Evolutionary conservation across 2,329 filamentous ascomycete species (phyloP).

Genomic region (Emergomyces africanus): DNA sequence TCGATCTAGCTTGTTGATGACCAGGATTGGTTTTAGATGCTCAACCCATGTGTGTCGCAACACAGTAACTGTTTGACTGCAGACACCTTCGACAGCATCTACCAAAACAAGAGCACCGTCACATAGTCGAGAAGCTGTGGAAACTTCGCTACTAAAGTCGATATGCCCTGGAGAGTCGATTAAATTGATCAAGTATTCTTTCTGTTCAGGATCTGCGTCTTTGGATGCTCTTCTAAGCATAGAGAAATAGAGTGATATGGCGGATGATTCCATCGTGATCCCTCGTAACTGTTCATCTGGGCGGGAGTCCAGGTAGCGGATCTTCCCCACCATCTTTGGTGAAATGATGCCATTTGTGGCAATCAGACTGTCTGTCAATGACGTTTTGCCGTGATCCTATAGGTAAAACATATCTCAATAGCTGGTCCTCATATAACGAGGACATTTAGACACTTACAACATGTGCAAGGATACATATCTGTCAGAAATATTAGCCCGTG

Average conservation of each 20-base stretch:
- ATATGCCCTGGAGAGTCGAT: conserved; percentile 98
- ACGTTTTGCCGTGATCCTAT: conserved; percentile 94
- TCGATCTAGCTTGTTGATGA: conserved; percentile 98
- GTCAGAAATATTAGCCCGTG: conserved; percentile 21
- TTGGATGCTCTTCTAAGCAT: conserved; percentile 64
- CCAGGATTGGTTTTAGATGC: conserved; percentile 83
- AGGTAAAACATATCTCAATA: conserved; percentile 9
- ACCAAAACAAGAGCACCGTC: conserved; percentile 91
- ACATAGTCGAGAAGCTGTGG: conserved; percentile 83
- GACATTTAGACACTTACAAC: conserved; percentile 45
- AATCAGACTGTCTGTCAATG: conserved; percentile 86
- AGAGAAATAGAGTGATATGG: conserved; percentile 92
- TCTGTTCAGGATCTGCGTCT: conserved; percentile 55
- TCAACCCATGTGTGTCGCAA: conserved; percentile 91
- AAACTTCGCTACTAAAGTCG: conserved; percentile 97
- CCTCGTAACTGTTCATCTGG: conserved; percentile 92
- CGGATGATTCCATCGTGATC: conserved; percentile 99
- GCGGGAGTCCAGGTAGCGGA: conserved; percentile 90
- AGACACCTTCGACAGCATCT: conserved; percentile 94
- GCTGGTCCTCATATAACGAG: not conserved
- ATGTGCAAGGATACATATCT: conserved; percentile 93
- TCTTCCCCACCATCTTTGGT: conserved; percentile 91
- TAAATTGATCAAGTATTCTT: conserved; percentile 91
- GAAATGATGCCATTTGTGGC: conserved; percentile 99
- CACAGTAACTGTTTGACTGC: conserved; percentile 96